Conservation (phyloP, 2,329 filamentous ascomycete genomes). For the Onygenales sp. region DNA sequence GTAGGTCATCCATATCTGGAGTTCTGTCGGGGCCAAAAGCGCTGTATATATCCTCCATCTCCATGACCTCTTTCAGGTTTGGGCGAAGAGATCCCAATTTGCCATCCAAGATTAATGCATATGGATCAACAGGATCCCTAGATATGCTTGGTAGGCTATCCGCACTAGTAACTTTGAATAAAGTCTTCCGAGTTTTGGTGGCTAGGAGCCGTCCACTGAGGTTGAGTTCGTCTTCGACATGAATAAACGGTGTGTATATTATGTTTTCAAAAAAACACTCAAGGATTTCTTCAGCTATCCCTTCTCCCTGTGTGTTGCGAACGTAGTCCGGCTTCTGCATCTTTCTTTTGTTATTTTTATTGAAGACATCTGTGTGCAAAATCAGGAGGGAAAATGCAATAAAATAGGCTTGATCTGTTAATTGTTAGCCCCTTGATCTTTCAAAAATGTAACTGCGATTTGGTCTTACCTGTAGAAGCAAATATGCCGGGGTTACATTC, state of each 20-base stretch:
- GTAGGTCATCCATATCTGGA: conserved; percentile 71
- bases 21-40: conserved; percentile 69
- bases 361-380: conserved; percentile 97
- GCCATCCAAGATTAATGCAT: conserved; percentile 84
- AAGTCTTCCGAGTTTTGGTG: conserved; percentile 60
- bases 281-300: conserved; percentile 85
- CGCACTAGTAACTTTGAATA: conserved; percentile 56
- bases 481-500: conserved; percentile 98
- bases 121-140: conserved; percentile 88
- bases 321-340: conserved; percentile 96
- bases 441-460: not conserved
- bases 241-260: conserved; percentile 94
- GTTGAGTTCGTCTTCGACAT: conserved; percentile 85
- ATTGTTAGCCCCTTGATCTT: conserved; percentile 1
- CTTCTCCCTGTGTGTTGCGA: conserved; percentile 86
- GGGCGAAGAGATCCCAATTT: conserved; percentile 76
- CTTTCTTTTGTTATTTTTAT: conserved; percentile 98
- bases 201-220: conserved; percentile 58
- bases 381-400: conserved; percentile 95
- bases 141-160: conserved; percentile 56
- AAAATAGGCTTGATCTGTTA: conserved; percentile 82
- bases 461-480: conserved; percentile 52
- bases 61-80: conserved; percentile 83
- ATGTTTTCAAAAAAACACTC: conserved; percentile 99
- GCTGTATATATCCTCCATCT: conserved; percentile 82